Evolutionary conservation across 2,329 filamentous ascomycete genomes (phyloP).

Genomic region (Calonectria pauciramosa): DNA sequence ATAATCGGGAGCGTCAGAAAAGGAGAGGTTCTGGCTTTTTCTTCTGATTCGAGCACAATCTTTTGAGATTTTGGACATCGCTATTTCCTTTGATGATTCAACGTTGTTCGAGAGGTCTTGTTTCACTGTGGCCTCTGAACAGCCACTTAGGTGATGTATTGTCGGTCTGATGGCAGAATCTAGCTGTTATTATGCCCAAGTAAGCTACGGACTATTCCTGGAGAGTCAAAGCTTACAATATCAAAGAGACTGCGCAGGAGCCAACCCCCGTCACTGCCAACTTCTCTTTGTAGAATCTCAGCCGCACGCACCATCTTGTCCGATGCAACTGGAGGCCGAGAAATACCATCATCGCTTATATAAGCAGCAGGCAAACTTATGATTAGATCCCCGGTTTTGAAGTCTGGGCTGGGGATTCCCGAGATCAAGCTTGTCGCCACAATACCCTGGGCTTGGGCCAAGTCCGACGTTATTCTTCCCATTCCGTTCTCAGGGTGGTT

Average conservation of each 20-base stretch:
- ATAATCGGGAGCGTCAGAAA: background rate
- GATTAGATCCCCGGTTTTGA: background rate
- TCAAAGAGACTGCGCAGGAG: background rate
- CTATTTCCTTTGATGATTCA: background rate
- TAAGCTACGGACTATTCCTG: background rate
- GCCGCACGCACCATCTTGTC: background rate
- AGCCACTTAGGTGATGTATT: background rate
- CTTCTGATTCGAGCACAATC: background rate
- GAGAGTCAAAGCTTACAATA: background rate
- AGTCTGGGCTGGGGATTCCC: background rate
- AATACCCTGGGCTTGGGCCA: background rate
- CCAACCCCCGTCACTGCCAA: background rate
- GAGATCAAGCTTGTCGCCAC: background rate
- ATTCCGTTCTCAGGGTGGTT: background rate
- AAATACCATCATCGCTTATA: background rate
- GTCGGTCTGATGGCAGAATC: background rate
- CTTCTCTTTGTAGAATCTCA: background rate
- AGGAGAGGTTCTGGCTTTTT: background rate
- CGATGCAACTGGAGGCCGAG: background rate
- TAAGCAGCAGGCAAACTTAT: background rate
- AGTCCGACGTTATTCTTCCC: background rate
- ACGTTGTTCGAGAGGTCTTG: background rate
- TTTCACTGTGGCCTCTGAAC: background rate
- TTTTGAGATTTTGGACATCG: background rate
- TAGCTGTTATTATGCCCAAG: background rate